A percentile compares a stretch with the other conserved stretches of the same genome.
These are phyloP conservation scores for Lentinula raphanica DNA, from an alignment of 768 basidiomycete species.

Conservation along the genomic window DNA sequence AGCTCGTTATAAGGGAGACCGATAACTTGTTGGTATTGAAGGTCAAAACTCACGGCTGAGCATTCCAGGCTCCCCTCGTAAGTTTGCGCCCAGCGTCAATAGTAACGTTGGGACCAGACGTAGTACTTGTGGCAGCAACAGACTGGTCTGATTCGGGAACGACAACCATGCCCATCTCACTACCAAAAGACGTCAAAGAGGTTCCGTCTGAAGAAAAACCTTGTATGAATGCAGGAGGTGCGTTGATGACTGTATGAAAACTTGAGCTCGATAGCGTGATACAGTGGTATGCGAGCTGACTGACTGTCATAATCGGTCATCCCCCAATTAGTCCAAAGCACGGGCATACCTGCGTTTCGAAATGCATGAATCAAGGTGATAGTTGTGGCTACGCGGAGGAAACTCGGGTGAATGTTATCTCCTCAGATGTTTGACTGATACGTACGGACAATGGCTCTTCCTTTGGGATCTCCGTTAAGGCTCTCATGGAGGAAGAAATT, in stretches of 20 bases:
- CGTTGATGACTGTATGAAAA: conserved; percentile 18
- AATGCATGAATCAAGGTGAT: conserved; percentile 26
- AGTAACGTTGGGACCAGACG: conserved; percentile 16
- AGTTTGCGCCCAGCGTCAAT: conserved; percentile 25
- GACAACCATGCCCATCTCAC: conserved; percentile 26
- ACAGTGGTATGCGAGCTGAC: conserved; percentile 1
- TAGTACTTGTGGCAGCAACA: background rate
- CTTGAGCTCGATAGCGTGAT: background rate
- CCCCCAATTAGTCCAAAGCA: conserved; percentile 30
- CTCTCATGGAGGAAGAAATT: conserved; percentile 28
- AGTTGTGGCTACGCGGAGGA: conserved; percentile 17
- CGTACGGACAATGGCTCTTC: conserved; percentile 26
- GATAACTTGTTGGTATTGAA: too few species aligned
- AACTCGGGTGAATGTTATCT: background rate
- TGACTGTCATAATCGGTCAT: conserved; percentile 26
- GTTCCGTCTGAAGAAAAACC: conserved; percentile 26
- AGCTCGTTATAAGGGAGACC: background rate
- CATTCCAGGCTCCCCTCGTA: conserved; percentile 27
- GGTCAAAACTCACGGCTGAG: conserved; percentile 18
- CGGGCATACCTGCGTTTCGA: conserved; percentile 23
- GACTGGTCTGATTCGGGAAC: conserved; percentile 3
- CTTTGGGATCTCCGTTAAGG: conserved; percentile 24
- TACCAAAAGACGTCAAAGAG: conserved; percentile 24
- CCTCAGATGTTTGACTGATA: background rate
- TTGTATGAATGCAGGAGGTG: conserved; percentile 25